Evolutionary conservation across 2,329 filamentous ascomycete genomes (phyloP).

Genomic region (Colletotrichum brevisporum): DNA sequence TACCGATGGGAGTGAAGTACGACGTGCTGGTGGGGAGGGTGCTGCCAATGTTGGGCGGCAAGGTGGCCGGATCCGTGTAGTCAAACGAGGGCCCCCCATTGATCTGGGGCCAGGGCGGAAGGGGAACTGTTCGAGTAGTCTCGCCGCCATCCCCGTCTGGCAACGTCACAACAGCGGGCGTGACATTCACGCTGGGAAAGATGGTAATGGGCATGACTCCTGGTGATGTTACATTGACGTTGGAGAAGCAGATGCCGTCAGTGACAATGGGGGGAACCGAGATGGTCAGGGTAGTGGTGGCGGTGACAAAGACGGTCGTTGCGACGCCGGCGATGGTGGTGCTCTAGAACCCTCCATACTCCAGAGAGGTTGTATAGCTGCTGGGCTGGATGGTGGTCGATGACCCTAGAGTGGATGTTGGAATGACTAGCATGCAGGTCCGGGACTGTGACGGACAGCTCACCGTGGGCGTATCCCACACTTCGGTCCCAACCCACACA

Average conservation of each 20-base stretch:
- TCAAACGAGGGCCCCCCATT: conserved; percentile 15
- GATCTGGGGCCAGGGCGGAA: conserved; percentile 44
- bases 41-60: conserved; percentile 22
- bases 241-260: conserved; percentile 40
- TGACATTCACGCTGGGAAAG: conserved; percentile 39
- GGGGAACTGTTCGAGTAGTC: conserved; percentile 39
- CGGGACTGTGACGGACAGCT: conserved; percentile 32
- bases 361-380: conserved; percentile 42
- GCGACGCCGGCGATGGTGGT: conserved; percentile 15
- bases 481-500: conserved; percentile 43
- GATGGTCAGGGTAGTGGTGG: conserved; percentile 39
- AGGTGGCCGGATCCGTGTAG: background rate
- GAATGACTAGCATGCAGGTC: conserved; percentile 44
- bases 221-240: conserved; percentile 41
- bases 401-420: conserved; percentile 38
- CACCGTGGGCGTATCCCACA: conserved; percentile 35
- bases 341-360: conserved; percentile 41
- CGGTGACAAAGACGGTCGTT: conserved; percentile 10
- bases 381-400: conserved; percentile 41
- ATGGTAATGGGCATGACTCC: conserved; percentile 21
- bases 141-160: conserved; percentile 41
- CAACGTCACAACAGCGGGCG: conserved; percentile 33
- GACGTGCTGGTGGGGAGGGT: background rate
- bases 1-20: conserved; percentile 1
- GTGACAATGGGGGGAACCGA: conserved; percentile 29